These are phyloP conservation scores for Blastobotrys parvus DNA, from an alignment of 805 yeast genomes.

Conservation along the genomic window DNA sequence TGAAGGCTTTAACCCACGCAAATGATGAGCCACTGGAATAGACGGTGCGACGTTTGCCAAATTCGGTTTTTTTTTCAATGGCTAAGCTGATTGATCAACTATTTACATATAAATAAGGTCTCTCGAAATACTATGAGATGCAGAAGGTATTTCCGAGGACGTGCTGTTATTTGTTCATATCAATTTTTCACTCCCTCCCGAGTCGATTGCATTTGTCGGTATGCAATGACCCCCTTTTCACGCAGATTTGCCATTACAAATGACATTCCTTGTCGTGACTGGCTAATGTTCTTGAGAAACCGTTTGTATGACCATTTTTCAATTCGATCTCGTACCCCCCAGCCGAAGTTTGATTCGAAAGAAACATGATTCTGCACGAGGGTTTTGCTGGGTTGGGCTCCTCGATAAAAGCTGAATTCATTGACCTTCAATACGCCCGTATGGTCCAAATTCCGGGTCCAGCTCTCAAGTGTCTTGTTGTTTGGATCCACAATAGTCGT, in stretches of 20 bases:
- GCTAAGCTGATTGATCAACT: no score
- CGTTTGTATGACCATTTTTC: slow-evolving; percentile 73
- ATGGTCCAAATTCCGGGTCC: slow-evolving; percentile 80
- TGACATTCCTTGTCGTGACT: slow-evolving; percentile 63
- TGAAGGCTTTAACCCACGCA: no score
- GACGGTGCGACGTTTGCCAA: no score
- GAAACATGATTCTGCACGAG: slow-evolving; percentile 52
- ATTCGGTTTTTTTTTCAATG: no score
- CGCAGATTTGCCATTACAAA: slow-evolving; percentile 62
- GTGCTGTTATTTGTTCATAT: no score
- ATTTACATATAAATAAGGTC: no score
- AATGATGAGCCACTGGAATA: no score
- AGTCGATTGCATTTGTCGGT: slow-evolving; percentile 9
- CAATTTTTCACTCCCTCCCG: no score
- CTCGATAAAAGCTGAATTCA: slow-evolving; percentile 55
- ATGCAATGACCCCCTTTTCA: slow-evolving; percentile 17
- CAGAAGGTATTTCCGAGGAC: no score
- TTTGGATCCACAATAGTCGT: slow-evolving; percentile 63
- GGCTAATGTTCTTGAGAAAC: slow-evolving; percentile 58
- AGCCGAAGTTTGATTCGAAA: slow-evolving; percentile 60
- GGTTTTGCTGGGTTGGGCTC: slow-evolving; percentile 27
- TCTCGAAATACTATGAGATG: no score
- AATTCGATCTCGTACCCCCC: slow-evolving; percentile 61
- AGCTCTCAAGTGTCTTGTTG: slow-evolving; percentile 47
- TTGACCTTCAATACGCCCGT: slow-evolving; percentile 68